Evolutionary conservation across 257 asterid species (phyloP), one percentile per base, ranked within the genome.

Genomic region (Oldenlandia corymbosa): DNA sequence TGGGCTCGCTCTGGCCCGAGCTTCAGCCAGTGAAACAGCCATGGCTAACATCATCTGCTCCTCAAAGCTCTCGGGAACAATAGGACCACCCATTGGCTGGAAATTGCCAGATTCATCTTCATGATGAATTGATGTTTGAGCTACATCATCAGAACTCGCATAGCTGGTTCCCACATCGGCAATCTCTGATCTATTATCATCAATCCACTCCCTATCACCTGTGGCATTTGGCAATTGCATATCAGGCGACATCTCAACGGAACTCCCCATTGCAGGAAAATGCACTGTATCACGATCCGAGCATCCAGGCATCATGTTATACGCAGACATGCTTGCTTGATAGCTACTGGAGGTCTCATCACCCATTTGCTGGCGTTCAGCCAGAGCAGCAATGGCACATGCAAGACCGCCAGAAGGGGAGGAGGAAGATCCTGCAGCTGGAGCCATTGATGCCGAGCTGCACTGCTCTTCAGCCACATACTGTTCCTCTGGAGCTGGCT

Each of bases 21-120:
- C 93, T 79, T 92, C 99, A 8, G 96, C 95, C 70, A 92, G 78
- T 21, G 99, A 92, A 64, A 92, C 94, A 54, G 97, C 96, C 97
- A 92, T 92, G 42, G 84, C 84, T 30, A 79, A 64, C 84, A 79
- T 79, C 79, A 79, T 73, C 79, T 92, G 99, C 79, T 92, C 99
- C 86, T 92, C 99, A 67, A 80, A 89, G 63, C 81, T 87, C 86
- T 92, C 99, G 0, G 99, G 94, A 49, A 83, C 69, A 24, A 87
- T 73, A 4, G 89, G 59, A 49, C 85, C 82, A 1, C 60, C 50
- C 41, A 68, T 70, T 16, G 84, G 76, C 54, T 76, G 88, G 61
- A 70, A 64, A 39, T 69, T 43, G 36, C 80, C 51, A 59, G 47
- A 74, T 67, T 76, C 93, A 28, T 76, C 93, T 47, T 79, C 81